These are phyloP conservation scores for Barnettozyma siamensis DNA, from an alignment of 805 yeast species.

Conservation along the genomic window DNA sequence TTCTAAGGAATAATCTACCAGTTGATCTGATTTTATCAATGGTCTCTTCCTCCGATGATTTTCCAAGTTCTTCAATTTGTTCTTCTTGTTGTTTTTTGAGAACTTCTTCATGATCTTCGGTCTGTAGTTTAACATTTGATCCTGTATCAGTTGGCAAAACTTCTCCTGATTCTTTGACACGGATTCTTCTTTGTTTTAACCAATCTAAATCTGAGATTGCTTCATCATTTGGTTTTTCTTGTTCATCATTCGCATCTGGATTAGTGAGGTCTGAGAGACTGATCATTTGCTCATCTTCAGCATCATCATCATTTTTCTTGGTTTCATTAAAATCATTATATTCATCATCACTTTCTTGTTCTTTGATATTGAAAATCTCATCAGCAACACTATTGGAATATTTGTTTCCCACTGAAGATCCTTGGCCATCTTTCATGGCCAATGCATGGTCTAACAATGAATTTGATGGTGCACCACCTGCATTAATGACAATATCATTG, in stretches of 20 bases:
- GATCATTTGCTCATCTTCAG: constrained; percentile 46
- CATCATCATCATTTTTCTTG: constrained; percentile 28
- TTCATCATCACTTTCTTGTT: constrained; percentile 41
- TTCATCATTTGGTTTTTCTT: constrained; percentile 39
- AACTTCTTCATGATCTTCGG: constrained; percentile 8
- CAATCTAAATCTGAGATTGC: constrained; percentile 76
- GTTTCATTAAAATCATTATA: constrained; percentile 30
- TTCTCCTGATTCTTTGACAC: constrained; percentile 51
- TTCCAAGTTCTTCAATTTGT: constrained; percentile 15
- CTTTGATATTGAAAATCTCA: constrained; percentile 24
- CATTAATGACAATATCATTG: constrained; percentile 31
- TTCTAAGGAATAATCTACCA: constrained; percentile 83
- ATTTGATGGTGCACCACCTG: constrained; percentile 30
- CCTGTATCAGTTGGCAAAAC: background rate
- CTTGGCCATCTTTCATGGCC: constrained; percentile 28
- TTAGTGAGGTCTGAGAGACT: constrained; percentile 28
- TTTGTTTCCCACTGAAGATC: constrained; percentile 7
- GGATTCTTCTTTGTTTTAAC: constrained; percentile 69
- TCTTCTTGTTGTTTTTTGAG: constrained; percentile 3
- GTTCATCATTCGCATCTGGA: constrained; percentile 20
- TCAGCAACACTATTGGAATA: constrained; percentile 22
- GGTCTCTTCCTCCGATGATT: constrained; percentile 39
- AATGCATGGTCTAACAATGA: constrained; percentile 35
- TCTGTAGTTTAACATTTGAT: background rate
- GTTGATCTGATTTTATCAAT: constrained; percentile 53